Percentiles rank a stretch among this genome's conserved stretches.
phyloP scores from a whole-genome alignment of 345 rosid species.

The Lepidium aucheri region DNA sequence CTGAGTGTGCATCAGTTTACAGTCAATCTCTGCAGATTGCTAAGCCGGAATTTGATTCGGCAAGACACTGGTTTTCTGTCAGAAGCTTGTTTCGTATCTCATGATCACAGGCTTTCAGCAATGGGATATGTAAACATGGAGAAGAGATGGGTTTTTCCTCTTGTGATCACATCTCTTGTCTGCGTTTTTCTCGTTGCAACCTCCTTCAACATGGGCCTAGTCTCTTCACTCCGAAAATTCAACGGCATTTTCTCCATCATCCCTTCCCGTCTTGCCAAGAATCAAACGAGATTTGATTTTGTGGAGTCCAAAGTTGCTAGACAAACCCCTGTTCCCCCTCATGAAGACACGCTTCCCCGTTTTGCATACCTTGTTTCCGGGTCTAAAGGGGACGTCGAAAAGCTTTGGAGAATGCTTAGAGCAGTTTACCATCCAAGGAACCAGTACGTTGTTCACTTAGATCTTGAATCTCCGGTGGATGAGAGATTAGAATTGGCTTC shows the following conservation, averaged over 20 bases:
- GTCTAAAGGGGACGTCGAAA: conserved; percentile 85
- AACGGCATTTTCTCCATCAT: no score
- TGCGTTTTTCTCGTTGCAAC: conserved; percentile 66
- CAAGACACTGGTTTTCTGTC: no score
- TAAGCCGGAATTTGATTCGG: no score
- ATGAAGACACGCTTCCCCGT: conserved; percentile 47
- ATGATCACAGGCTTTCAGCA: no score
- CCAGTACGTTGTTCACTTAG: conserved; percentile 88
- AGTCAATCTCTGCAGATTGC: no score
- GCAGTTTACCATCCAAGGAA: conserved; percentile 89
- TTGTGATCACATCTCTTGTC: no score
- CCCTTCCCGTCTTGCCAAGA: not conserved
- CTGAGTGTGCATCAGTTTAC: no score
- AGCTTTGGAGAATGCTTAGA: conserved; percentile 94
- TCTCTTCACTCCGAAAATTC: conserved; percentile 42
- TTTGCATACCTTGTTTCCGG: conserved; percentile 96
- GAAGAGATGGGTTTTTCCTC: no score
- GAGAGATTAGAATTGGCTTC: conserved; percentile 80
- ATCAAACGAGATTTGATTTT: conserved; percentile 28
- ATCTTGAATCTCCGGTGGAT: conserved; percentile 78
- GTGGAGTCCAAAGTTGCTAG: conserved; percentile 29
- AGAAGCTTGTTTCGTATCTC: no score
- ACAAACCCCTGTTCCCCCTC: no score
- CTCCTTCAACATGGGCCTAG: conserved; percentile 76
- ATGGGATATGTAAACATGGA: no score